Base-by-base conservation (phyloP, 1,139 yeast genomes). In the Wickerhamomyces sp. region DNA sequence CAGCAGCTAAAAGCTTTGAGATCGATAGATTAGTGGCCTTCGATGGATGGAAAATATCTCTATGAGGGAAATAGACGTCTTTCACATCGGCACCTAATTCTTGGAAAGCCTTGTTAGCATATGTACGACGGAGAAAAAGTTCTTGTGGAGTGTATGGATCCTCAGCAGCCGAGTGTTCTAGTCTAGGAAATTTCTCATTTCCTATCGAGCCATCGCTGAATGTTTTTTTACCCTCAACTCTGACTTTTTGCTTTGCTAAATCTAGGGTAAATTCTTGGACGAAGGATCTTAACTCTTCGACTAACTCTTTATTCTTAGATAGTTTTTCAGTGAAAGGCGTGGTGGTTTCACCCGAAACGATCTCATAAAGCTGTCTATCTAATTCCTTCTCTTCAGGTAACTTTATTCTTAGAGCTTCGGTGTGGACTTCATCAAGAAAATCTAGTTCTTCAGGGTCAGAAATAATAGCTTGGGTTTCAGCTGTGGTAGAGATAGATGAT, bases 1-100 rank as follows among this genome's bases (percentile, higher is more conserved):
- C 97, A 0, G 97, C 88, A 5, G 97, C 95, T 63, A 90, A 61
- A 39, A 90, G 71, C 42, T 80, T 78, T 21, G 86, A 68, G 26
- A 88, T 67, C 2, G 92, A 72, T 12, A 85, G 60, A 43, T 83
- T 77, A 25, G 73, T 65, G 19, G 78, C 68, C 25, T 70, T 56
- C 26, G 72, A 68, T 13, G 96, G 96, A 19, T 67, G 61, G 39
- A 70, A 68, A 22, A 81, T 70, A 46, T 85, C 86, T 48, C 73
- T 69, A 55, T 82, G 80, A 18, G 96, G 95, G 39, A 66, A 64
- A 58, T 86, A 87, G 9, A 85, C 78, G 42, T 80, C 68, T 28
- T 68, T 62, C 10, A 87, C 55, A n/a, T 64, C 56, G 2, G 95
- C 80, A 0, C 97, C 97, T 34, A 84, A 64, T 33, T 62, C 38